Base-by-base conservation (phyloP, 2,329 filamentous ascomycete species). In the Aureobasidium uvarum region DNA sequence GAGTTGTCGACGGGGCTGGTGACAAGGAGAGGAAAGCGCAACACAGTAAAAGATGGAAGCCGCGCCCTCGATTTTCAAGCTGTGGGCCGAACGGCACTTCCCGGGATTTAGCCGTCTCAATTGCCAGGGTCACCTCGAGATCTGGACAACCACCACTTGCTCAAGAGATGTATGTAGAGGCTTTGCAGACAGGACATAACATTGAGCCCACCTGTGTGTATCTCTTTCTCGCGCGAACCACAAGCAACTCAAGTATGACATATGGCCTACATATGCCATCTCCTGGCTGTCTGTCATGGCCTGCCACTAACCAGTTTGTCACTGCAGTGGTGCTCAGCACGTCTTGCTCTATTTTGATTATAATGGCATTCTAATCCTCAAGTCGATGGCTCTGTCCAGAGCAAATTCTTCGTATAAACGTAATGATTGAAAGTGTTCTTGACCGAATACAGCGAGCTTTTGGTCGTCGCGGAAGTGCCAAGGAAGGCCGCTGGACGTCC, bases 1-100 rank as follows among this genome's bases (percentile, higher is more conserved):
- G 55, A 46, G 11, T 41, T 62, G 58, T 50, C 58, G 69, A 68
- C 51, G 66, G 51, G 46, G 67, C 51, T 69, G 66, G 62, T 66
- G 67, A 65, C 52, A 66, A 66, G 33, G 50, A 58, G 67, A 56
- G 41, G 58, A 62, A 62, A 23, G 33, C 45, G 58, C 58, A 51
- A 62, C 43, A 51, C 45, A 28, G 45, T 5, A 62, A 51, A 51
- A 50, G 20, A 48, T 60, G 23, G 56, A 60, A 48, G 41, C 13
- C 56, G 43, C 56, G 56, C 11, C 23, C 52, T 43, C 25, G 33
- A 59, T 59, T 59, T 59, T 46, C 54, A 58, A 58, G 54, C 54
- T 58, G 20, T 31, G 39, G 16, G 38, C 18, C 48, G 55, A 33
- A 2, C 14, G 6, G 2, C 2, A 1, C 25, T 25, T 1, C 1